phyloP scores from a whole-genome alignment of 1,284 basidiomycete species.

The Salmacisia buchloeana region DNA sequence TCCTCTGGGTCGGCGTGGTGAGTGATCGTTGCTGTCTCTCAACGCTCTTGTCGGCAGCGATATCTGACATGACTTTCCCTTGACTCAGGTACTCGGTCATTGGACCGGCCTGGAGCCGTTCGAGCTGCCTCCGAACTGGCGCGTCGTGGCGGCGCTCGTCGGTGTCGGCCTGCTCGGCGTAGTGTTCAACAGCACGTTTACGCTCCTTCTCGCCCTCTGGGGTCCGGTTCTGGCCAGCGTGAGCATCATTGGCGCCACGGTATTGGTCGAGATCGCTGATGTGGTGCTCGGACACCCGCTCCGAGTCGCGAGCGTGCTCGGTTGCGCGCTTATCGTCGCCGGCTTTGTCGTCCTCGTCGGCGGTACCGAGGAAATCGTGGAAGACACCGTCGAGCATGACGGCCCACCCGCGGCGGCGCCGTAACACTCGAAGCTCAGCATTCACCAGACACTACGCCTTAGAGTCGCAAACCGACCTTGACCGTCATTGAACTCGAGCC shows the following conservation, averaged over 20 bases:
- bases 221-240: constrained; percentile 47
- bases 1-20: constrained; percentile 40
- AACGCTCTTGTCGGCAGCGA: neutral
- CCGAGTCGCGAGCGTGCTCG: constrained; percentile 34
- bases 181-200: constrained; percentile 45
- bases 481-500: too few relatives aligned
- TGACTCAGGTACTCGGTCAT: constrained; percentile 20
- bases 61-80: neutral
- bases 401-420: too few relatives aligned
- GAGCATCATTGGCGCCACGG: constrained; percentile 44
- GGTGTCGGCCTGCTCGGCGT: constrained; percentile 37
- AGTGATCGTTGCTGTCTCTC: neutral
- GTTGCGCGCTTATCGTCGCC: constrained; percentile 36
- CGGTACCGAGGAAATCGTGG: constrained; percentile 11
- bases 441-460: too few relatives aligned
- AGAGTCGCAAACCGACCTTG: too few relatives aligned
- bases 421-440: too few relatives aligned
- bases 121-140: constrained; percentile 32
- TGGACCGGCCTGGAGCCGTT: constrained; percentile 34
- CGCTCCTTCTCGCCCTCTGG: constrained; percentile 45
- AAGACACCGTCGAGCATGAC: too few relatives aligned
- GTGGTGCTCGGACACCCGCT: constrained; percentile 32
- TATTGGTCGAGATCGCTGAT: constrained; percentile 39
- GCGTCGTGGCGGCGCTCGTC: constrained; percentile 22
- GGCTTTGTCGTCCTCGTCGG: constrained; percentile 39